Evolutionary conservation across 257 asterid genomes (phyloP), one percentile per base, ranked within the genome.

Genomic region (Jasminum sambac): DNA sequence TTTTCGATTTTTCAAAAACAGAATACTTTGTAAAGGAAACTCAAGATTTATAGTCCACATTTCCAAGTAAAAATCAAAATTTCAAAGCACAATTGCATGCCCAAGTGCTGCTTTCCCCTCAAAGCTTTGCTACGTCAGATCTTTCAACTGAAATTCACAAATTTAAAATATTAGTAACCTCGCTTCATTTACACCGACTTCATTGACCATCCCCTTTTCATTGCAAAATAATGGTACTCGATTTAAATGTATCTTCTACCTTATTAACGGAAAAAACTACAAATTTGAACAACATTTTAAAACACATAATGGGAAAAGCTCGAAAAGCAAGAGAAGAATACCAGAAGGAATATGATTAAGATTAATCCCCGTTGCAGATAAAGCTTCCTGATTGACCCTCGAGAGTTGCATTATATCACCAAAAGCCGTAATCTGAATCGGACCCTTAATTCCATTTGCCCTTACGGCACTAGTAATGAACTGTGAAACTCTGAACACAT

Each of bases 361-460:
- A 80, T 66, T 83, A 78, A 94, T 78, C 66, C 98, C 99, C 72
- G 90, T 91, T 67, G 95, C 79, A 10, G 98, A 91, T 42, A 94
- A 87, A 5, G 96, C 97, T 66, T 88, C 96, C 68, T 87, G 97
- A 68, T 89, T 89, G 19, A 80, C 63, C 78, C 95, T 84, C 21
- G 98, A 85, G 23, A 94, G 86, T 86, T 85, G 95, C 83, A 82
- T 64, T 23, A 94, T 85, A 61, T 94, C 96, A 11, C 98, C 99
- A 19, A 94, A 94, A 26, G 98, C 98, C 25, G 97, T 94, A 61
- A 94, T 91, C 73, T 89, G 88, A 69, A 91, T 41, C 5, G 98
- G 96, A 11, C 99, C 97, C 76, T 76, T 94, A 42, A 94, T 91
- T 70, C 99, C 92, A 75, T 78, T 89, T 41, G 90, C 89, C 72